Percentiles rank a stretch among this genome's conserved stretches.
Conservation (phyloP, 768 basidiomycete genomes). For the Leucocoprinus sp. region DNA sequence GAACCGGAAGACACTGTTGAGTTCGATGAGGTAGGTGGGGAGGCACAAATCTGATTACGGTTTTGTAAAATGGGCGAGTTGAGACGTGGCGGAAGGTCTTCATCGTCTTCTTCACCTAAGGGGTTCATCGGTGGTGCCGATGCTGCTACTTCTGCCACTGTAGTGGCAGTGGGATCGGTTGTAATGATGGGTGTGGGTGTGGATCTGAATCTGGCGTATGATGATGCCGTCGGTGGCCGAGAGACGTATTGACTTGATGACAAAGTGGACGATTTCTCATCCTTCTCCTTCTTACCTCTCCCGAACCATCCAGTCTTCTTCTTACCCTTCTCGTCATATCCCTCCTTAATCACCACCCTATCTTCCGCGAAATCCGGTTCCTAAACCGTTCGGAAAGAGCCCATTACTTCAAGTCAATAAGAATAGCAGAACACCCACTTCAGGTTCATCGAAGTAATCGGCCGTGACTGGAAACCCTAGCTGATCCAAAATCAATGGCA, state of each 20-base stretch:
- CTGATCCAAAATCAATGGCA: conserved; percentile 46
- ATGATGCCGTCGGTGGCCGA: conserved; percentile 41
- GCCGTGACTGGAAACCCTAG: conserved; percentile 92
- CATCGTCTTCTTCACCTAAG: conserved; percentile 31
- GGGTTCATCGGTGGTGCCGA: not conserved
- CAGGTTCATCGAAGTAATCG: conserved; percentile 95
- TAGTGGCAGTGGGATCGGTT: conserved; percentile 15
- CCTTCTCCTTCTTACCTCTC: conserved; percentile 39
- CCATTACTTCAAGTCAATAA: not conserved
- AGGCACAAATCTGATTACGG: no score
- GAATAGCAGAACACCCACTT: conserved; percentile 41
- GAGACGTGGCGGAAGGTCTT: conserved; percentile 64
- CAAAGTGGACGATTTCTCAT: conserved; percentile 8
- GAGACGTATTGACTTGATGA: conserved; percentile 28
- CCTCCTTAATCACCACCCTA: conserved; percentile 60
- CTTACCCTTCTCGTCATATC: conserved; percentile 45
- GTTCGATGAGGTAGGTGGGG: no score
- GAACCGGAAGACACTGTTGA: no score
- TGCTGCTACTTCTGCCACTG: conserved; percentile 9
- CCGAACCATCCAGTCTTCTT: conserved; percentile 64
- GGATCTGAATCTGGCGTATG: conserved; percentile 22
- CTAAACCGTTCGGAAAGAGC: conserved; percentile 25
- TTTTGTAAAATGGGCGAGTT: conserved; percentile 19
- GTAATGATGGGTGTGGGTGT: conserved; percentile 11
- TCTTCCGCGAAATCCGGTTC: conserved; percentile 74